Evolutionary conservation across 768 basidiomycete genomes (phyloP).

Genomic region (Gymnopilus junonius): DNA sequence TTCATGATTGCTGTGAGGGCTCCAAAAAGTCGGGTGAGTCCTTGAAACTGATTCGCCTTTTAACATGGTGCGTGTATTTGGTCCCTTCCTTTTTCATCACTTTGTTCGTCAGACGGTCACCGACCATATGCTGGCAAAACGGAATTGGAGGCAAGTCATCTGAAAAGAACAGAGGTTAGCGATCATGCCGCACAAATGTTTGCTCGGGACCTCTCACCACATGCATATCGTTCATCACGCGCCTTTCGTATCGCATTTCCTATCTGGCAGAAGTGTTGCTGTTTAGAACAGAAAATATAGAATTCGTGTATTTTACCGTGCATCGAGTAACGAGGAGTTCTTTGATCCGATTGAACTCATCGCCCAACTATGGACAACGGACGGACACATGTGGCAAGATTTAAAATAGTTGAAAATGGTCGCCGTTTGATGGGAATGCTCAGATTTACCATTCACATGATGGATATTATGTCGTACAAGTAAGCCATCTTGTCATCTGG

Average conservation of each 20-base stretch:
- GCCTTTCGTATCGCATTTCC: slow-evolving; percentile 2
- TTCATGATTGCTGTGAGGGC: slow-evolving; percentile 10
- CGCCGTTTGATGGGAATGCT: background rate
- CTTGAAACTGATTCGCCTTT: background rate
- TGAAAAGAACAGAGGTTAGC: background rate
- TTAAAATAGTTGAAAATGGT: background rate
- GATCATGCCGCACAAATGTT: background rate
- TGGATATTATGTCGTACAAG: background rate
- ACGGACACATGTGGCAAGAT: background rate
- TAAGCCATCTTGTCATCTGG: background rate
- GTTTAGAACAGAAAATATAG: background rate
- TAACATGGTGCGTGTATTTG: background rate
- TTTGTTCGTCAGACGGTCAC: background rate
- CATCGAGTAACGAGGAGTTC: background rate
- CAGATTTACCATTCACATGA: background rate
- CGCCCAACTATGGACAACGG: background rate
- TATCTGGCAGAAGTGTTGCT: background rate
- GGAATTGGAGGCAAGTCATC: background rate
- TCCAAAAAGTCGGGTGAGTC: background rate
- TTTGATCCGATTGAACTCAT: background rate
- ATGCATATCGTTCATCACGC: background rate
- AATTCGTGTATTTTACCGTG: background rate
- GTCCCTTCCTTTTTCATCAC: background rate
- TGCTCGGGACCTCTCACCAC: background rate
- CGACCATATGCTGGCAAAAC: background rate